These are phyloP conservation scores for Erythrophleum ivorense DNA, from an alignment of 331 rosid species.

Conservation along the genomic window DNA sequence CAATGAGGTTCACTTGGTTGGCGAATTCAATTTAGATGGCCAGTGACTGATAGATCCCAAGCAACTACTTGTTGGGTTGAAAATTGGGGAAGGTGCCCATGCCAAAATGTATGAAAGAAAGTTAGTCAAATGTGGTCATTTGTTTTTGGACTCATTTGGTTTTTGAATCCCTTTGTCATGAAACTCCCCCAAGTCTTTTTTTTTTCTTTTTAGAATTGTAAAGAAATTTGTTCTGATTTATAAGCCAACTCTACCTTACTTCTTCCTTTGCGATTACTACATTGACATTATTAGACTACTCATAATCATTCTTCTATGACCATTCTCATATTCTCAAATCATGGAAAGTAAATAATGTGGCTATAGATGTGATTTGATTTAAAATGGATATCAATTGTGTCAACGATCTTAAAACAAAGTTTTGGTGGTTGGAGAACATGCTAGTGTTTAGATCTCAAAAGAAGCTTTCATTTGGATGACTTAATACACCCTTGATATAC, in stretches of 20 bases:
- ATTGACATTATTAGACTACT: neutral
- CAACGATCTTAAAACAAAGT: neutral
- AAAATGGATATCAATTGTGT: neutral
- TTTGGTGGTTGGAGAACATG: neutral
- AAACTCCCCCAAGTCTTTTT: neutral
- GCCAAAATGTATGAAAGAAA: slow-evolving; percentile 96
- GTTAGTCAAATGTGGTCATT: slow-evolving; percentile 66
- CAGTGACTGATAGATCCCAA: slow-evolving; percentile 92
- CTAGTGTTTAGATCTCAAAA: slow-evolving; percentile 15
- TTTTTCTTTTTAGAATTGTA: neutral
- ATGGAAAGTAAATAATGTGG: slow-evolving; percentile 6
- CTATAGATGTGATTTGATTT: neutral
- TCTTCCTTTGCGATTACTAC: neutral
- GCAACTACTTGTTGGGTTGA: slow-evolving; percentile 84
- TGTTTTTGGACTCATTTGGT: slow-evolving; percentile 36
- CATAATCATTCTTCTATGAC: slow-evolving; percentile 29
- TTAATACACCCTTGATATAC: neutral
- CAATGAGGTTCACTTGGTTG: slow-evolving; percentile 79
- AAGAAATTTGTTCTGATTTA: slow-evolving; percentile 18
- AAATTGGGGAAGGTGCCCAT: slow-evolving; percentile 95
- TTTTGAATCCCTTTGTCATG: slow-evolving; percentile 25
- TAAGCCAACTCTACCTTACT: neutral
- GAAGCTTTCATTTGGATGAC: neutral
- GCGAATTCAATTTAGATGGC: slow-evolving; percentile 66
- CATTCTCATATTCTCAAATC: slow-evolving; percentile 11